Evolutionary conservation across 805 yeast genomes (phyloP).

Genomic region (Ogataea populi-albae): DNA sequence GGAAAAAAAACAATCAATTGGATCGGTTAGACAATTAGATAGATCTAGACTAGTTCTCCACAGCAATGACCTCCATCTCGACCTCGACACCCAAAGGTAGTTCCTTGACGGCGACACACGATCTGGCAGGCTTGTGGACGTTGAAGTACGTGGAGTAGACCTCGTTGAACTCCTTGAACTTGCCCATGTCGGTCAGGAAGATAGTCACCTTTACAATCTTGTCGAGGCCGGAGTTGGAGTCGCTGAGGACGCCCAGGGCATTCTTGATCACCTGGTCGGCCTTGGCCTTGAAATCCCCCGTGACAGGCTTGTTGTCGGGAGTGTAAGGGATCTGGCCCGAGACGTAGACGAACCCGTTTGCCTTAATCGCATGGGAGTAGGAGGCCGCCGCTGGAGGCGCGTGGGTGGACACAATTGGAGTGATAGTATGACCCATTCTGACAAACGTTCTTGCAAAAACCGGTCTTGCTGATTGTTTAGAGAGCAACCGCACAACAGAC

Average conservation of each 20-base stretch:
- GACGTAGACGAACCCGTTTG: constrained; percentile 82
- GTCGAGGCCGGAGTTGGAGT: constrained; percentile 79
- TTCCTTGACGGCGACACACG: constrained; percentile 92
- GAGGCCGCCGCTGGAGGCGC: constrained; percentile 98
- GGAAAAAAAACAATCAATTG: too few species aligned
- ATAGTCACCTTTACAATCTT: constrained; percentile 85
- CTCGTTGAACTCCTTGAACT: constrained; percentile 80
- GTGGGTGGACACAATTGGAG: constrained; percentile 56
- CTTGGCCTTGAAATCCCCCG: constrained; percentile 72
- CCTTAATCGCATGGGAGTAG: constrained; percentile 93
- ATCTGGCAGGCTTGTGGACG: constrained; percentile 90
- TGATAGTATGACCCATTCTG: constrained; percentile 36
- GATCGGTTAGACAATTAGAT: constrained; percentile 3
- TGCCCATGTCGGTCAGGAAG: constrained; percentile 86
- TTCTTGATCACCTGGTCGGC: constrained; percentile 73
- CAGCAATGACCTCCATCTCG: constrained; percentile 74
- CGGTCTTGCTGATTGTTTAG: constrained; percentile 4
- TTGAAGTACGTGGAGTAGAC: constrained; percentile 79
- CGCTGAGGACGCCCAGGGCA: constrained; percentile 70
- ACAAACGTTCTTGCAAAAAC: constrained; percentile 4
- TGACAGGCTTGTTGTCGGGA: constrained; percentile 73
- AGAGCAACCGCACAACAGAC: background rate
- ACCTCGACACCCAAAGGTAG: constrained; percentile 91
- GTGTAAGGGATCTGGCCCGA: constrained; percentile 96
- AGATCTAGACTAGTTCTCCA: constrained; percentile 43